phyloP scores from a whole-genome alignment of 768 basidiomycete species.

The Phylloporus scabripes region DNA sequence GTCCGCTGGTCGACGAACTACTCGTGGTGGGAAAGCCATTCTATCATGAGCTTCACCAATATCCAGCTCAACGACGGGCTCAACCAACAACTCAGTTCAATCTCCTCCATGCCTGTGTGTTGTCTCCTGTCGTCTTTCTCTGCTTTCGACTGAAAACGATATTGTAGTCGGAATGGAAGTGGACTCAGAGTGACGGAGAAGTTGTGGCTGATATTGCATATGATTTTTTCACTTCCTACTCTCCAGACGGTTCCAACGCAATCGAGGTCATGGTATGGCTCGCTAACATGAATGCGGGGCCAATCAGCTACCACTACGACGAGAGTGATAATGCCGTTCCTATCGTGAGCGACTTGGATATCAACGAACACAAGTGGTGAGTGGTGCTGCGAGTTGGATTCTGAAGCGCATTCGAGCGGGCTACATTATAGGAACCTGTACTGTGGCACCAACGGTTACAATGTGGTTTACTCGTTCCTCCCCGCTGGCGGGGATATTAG shows the following conservation, averaged over 20 bases:
- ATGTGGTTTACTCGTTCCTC: slow-evolving; percentile 49
- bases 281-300: slow-evolving; percentile 50
- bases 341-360: slow-evolving; percentile 34
- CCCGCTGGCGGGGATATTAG: slow-evolving; percentile 27
- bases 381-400: background rate
- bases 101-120: slow-evolving; percentile 52
- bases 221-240: slow-evolving; percentile 57
- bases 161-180: slow-evolving; percentile 48
- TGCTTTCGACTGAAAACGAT: background rate
- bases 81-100: slow-evolving; percentile 49
- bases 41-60: slow-evolving; percentile 61
- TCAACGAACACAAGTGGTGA: slow-evolving; percentile 51
- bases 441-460: slow-evolving; percentile 47
- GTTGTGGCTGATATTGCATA: slow-evolving; percentile 55
- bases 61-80: slow-evolving; percentile 45
- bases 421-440: slow-evolving; percentile 45
- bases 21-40: slow-evolving; percentile 47
- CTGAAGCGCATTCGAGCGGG: background rate
- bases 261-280: slow-evolving; percentile 64
- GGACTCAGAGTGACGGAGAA: slow-evolving; percentile 41
- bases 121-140: background rate
- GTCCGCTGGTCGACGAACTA: slow-evolving; percentile 50
- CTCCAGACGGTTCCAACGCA: slow-evolving; percentile 41
- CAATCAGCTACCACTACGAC: slow-evolving; percentile 48
- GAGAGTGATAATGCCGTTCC: slow-evolving; percentile 43